phyloP scores from a whole-genome alignment of 2,329 filamentous ascomycete genomes.

The Metarhizium humberi region DNA sequence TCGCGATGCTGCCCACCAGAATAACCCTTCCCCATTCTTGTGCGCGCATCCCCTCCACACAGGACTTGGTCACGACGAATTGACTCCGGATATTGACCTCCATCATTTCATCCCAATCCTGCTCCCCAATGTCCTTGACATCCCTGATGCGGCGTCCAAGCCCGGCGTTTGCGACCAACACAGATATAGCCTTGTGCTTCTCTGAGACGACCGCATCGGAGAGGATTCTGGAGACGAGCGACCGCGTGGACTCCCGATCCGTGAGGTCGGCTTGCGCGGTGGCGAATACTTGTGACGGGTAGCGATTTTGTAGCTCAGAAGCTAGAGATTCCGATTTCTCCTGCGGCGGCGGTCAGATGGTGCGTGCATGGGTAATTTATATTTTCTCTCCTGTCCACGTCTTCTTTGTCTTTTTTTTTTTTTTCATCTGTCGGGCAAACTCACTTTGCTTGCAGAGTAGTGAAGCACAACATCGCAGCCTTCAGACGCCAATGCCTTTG shows the following conservation, averaged over 20 bases:
- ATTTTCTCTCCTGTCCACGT: too few relatives aligned
- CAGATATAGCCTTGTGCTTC: constrained; percentile 3
- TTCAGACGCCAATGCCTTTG: constrained; percentile 3
- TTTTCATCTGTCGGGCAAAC: background rate
- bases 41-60: constrained; percentile 6
- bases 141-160: constrained; percentile 7
- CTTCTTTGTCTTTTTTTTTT: background rate
- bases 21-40: constrained; percentile 6
- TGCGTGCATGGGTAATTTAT: too few relatives aligned
- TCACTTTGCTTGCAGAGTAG: constrained; percentile 5
- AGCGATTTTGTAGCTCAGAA: background rate
- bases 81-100: constrained; percentile 6
- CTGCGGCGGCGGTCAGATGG: background rate
- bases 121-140: constrained; percentile 1
- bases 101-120: constrained; percentile 7
- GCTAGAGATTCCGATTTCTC: constrained; percentile 4
- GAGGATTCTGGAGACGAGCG: constrained; percentile 1
- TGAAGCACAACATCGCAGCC: constrained; percentile 6
- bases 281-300: constrained; percentile 5
- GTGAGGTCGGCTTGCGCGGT: constrained; percentile 3
- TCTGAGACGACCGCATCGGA: background rate
- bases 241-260: constrained; percentile 4
- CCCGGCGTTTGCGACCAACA: constrained; percentile 7
- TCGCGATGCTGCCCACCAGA: constrained; percentile 6
- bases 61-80: constrained; percentile 6